Evolutionary conservation across 257 asterid genomes (phyloP).

Genomic region (Linaria vulgaris): DNA sequence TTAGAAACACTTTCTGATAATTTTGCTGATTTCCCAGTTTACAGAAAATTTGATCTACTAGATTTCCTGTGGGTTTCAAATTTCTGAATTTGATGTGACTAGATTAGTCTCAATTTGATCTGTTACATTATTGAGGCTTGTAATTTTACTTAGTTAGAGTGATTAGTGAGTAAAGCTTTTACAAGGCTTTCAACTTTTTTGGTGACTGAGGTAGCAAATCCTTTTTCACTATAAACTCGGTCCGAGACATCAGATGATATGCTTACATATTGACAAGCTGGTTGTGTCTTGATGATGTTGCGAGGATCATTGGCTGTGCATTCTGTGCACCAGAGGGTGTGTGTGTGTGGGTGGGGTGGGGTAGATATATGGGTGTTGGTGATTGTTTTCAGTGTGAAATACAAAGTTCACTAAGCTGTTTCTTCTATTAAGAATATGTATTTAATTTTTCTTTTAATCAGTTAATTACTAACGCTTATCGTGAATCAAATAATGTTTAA

Average conservation of each 20-base stretch:
- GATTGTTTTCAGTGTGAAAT: not conserved
- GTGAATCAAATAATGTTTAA: slow-evolving; percentile 13
- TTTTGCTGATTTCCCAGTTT: not conserved
- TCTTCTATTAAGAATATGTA: not conserved
- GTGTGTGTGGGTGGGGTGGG: no score
- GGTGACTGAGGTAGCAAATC: not conserved
- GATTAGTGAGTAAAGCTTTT: not conserved
- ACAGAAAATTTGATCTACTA: not conserved
- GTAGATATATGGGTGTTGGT: no score
- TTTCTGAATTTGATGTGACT: not conserved
- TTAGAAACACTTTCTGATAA: not conserved
- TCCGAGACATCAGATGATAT: no score
- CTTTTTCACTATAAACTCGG: not conserved
- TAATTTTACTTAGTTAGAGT: not conserved
- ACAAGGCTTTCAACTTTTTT: not conserved
- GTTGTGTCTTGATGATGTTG: slow-evolving; percentile 11
- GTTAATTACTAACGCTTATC: not conserved
- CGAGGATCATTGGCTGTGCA: no score
- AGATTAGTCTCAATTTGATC: not conserved
- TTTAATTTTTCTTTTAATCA: not conserved
- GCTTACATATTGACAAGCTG: not conserved
- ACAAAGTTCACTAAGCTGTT: not conserved
- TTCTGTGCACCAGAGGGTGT: no score
- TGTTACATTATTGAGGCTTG: not conserved
- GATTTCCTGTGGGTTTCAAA: not conserved